Base-by-base conservation (phyloP, 2,329 filamentous ascomycete genomes). In the Myriosclerotinia scirpicola region DNA sequence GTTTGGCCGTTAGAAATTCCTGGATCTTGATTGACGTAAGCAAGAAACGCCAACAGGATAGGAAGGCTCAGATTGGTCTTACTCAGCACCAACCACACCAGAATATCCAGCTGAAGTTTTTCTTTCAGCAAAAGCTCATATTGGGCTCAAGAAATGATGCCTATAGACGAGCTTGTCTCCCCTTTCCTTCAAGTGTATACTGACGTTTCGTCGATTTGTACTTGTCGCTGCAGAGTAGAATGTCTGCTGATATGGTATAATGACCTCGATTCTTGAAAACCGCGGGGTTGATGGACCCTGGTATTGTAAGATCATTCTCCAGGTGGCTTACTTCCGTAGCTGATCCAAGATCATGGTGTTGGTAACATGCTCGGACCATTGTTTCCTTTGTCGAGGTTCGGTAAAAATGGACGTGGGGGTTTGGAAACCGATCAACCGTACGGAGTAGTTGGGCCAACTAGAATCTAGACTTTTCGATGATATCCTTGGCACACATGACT, bases 181-280 rank as follows among this genome's bases (percentile, higher is more conserved):
- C 38, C 54, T 60, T 42, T 22, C 34, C 54, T 65, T 48, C 9
- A 26, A 12, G 46, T 22, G 20, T 20, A 22, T 38, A n/a, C 15
- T 60, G 55, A 30, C 38, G 22, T 36, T 60, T 60, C 12, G 40
- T 53, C 26, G 30, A 60, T 22, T 52, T 42, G 54, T 48, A 59
- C 30, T 40, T 50, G 63, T 36, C 38, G 64, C 54, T 65, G 64
- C 54, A 61, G 22, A 38, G 50, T 61, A 12, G 20, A 63, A 63
- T 22, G 64, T 66, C 64, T 62, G 64, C 64, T 62, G 64, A 66
- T 66, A 30, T n/a, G 40, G 50, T 26, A 55, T 66, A 48, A 62
- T 66, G 58, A 63, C 58, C 50, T 63, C 56, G n/a, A 54, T 40
- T 40, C 40, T n/a, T 63, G 38, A 38, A n/a, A 44, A 42, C 48